phyloP scores from a whole-genome alignment of 2,329 filamentous ascomycete genomes.

The Cladosporium cucumerinum region DNA sequence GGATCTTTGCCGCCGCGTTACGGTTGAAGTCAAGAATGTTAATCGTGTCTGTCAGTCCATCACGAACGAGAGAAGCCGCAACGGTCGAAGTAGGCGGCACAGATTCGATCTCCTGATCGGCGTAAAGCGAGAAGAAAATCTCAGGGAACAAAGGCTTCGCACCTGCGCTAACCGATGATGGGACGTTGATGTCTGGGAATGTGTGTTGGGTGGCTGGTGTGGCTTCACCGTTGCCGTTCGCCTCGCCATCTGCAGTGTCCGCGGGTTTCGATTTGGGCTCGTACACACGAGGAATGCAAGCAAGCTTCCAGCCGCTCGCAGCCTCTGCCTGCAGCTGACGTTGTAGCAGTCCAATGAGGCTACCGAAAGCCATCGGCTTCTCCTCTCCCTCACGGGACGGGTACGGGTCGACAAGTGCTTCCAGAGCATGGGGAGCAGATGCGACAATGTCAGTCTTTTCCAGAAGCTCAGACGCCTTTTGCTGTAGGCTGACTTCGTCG shows the following conservation, averaged over 20 bases:
- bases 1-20: conserved; percentile 76
- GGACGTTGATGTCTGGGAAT: conserved; percentile 73
- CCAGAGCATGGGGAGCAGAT: conserved; percentile 78
- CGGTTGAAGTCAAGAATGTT: conserved; percentile 93
- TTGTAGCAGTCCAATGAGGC: conserved; percentile 77
- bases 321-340: conserved; percentile 79
- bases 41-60: conserved; percentile 85
- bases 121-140: conserved; percentile 89
- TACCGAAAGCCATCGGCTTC: conserved; percentile 62
- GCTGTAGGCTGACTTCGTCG: conserved; percentile 61
- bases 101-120: conserved; percentile 75
- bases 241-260: conserved; percentile 49
- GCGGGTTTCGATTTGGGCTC: conserved; percentile 31
- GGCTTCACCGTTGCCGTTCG: conserved; percentile 59
- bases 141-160: conserved; percentile 81
- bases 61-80: conserved; percentile 77
- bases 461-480: conserved; percentile 74
- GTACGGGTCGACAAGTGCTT: conserved; percentile 83
- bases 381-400: conserved; percentile 56
- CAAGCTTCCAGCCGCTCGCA: conserved; percentile 68
- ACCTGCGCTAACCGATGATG: conserved; percentile 71
- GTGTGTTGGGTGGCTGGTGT: conserved; percentile 58
- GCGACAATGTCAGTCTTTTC: conserved; percentile 95
- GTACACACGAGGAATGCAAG: conserved; percentile 59
- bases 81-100: conserved; percentile 76